Base-by-base conservation (phyloP, 495 filamentous ascomycete species). In the Aspergillus egyptiacus region DNA sequence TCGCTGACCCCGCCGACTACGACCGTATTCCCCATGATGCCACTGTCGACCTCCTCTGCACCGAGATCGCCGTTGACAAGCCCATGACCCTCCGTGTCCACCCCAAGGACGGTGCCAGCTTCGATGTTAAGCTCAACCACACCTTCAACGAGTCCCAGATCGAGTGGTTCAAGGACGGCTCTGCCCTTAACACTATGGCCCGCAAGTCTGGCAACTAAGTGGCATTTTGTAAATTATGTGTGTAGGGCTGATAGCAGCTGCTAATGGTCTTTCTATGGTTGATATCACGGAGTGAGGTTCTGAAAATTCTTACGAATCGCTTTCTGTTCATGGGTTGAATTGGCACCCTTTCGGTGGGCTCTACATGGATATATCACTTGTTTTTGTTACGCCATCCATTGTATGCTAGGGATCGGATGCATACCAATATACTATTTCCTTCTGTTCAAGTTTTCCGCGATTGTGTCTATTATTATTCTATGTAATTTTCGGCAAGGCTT, bases 121-220 rank as follows among this genome's bases (percentile, higher is more conserved):
- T 83, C 73, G 88, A 97, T 46, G 65, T 91, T 54, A 79, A 86
- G 75, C 83, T 98, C 42, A 72, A 73, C 62, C 93, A 98, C 72
- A 97, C 94, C 56, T 98, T 95, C 84, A 98, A 98, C 76, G 87
- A 86, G 67, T 79, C 82, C 49, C 93, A 98, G 77, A 87, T 97
- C 48, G 81, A 94, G 75, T 98, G 93, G 93, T 98, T 98, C 82
- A 87, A 87, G 73, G 87, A 96, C 63, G 93, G 93, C 50, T 90
- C 85, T 61, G 93, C 93, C 41, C 76, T 98, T 60, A 98, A 98
- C 80, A 94, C 90, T 60, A 98, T 98, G 93, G 88, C 93, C 52
- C 68, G 68, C 60, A 91, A 94, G 80, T 49, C 69, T 51, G 62
- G n/a, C 46, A 63, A 62, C 47, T 73, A 73, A 69, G 65, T 62